Evolutionary conservation across 495 filamentous ascomycete genomes (phyloP).

Genomic region (Aspergillus carlsbadensis): DNA sequence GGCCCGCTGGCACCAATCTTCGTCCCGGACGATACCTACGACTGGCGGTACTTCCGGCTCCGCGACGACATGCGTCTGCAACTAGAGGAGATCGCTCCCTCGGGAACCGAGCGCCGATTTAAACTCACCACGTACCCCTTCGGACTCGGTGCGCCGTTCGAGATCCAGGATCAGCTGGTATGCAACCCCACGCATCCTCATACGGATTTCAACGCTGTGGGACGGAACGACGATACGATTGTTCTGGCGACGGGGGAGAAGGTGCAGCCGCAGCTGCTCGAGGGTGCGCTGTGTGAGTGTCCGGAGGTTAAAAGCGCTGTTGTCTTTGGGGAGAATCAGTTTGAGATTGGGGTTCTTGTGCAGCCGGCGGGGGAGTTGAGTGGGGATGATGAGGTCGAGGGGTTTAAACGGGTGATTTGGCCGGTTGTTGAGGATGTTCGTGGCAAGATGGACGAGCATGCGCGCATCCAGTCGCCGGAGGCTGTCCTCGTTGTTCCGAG

Average conservation of each 20-base stretch:
- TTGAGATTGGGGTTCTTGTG: constrained; percentile 35
- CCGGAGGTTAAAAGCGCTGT: constrained; percentile 25
- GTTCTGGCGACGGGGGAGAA: constrained; percentile 42
- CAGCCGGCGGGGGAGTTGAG: constrained; percentile 16
- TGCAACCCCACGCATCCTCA: constrained; percentile 16
- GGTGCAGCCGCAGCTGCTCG: constrained; percentile 29
- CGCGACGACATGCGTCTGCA: constrained; percentile 30
- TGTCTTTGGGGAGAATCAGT: constrained; percentile 31
- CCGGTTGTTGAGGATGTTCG: constrained; percentile 21
- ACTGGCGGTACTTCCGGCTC: constrained; percentile 37
- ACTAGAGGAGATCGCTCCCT: constrained; percentile 11
- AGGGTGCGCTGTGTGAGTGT: constrained; percentile 19
- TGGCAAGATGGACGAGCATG: constrained; percentile 28
- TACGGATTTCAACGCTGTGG: constrained; percentile 23
- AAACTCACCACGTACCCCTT: constrained; percentile 24
- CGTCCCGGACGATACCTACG: constrained; percentile 25
- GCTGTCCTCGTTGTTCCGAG: constrained; percentile 27
- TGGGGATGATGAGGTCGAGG: not conserved
- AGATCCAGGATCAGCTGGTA: constrained; percentile 30
- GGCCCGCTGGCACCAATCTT: constrained; percentile 38
- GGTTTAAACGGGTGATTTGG: constrained; percentile 26
- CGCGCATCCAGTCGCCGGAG: constrained; percentile 23
- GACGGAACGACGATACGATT: constrained; percentile 37
- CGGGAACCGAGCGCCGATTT: constrained; percentile 6
- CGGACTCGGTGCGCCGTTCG: constrained; percentile 25